A percentile compares a stretch with the other conserved stretches of the same genome.
These are phyloP conservation scores for Coemansia sp. DNA, from an alignment of 371 early-diverging fungal genomes.

Conservation along the genomic window DNA sequence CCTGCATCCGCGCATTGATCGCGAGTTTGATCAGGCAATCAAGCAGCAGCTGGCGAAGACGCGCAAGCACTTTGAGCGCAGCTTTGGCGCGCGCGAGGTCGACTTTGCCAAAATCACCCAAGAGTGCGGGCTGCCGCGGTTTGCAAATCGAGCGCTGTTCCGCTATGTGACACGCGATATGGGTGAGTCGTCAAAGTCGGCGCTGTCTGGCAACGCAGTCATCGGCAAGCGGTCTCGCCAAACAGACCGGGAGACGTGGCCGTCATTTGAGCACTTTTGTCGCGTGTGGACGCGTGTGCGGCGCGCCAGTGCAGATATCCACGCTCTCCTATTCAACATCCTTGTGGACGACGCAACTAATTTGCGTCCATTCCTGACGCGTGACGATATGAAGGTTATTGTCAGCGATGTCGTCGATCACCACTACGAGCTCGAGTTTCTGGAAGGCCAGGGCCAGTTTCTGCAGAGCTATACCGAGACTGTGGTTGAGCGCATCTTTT, in stretches of 20 bases:
- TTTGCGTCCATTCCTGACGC: slow-evolving; percentile 36
- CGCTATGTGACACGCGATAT: slow-evolving; percentile 32
- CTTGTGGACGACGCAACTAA: slow-evolving; percentile 25
- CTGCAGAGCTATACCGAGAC: slow-evolving; percentile 82
- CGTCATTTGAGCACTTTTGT: slow-evolving; percentile 43
- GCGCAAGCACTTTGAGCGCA: slow-evolving; percentile 44
- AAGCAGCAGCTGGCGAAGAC: slow-evolving; percentile 30
- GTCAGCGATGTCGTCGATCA: slow-evolving; percentile 66
- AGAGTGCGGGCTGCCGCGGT: slow-evolving; percentile 51
- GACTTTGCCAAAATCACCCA: slow-evolving; percentile 51
- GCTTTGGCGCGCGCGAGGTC: slow-evolving; percentile 49
- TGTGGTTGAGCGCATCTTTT: slow-evolving; percentile 83
- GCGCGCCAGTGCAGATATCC: slow-evolving; percentile 32
- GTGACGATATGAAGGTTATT: slow-evolving; percentile 51
- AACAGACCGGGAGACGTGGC: slow-evolving; percentile 43
- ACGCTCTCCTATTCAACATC: slow-evolving; percentile 47
- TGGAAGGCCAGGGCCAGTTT: slow-evolving; percentile 74
- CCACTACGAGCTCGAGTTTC: slow-evolving; percentile 85
- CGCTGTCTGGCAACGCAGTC: slow-evolving; percentile 12
- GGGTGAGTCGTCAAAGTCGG: neutral
- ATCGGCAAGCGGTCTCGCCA: slow-evolving; percentile 36
- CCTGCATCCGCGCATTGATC: slow-evolving; percentile 25
- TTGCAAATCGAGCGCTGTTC: slow-evolving; percentile 49
- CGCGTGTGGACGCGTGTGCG: slow-evolving; percentile 40
- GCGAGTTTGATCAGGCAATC: slow-evolving; percentile 14